Conservation (phyloP, 2,329 filamentous ascomycete genomes). For the Cytospora paraplurivora region DNA sequence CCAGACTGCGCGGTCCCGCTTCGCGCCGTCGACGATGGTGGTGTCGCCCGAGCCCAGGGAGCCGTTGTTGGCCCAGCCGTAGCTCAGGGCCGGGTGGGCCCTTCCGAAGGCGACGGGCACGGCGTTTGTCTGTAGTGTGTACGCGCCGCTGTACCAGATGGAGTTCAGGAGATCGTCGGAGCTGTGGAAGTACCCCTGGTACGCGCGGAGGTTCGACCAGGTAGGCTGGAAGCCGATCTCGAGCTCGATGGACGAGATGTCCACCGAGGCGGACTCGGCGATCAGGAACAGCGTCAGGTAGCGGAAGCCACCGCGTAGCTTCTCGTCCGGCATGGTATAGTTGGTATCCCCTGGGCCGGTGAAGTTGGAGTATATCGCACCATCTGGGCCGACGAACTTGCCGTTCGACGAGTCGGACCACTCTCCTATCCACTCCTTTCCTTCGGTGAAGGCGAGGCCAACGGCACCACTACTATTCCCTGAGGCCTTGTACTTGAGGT, state of each 20-base stretch:
- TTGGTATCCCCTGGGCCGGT: conserved; percentile 37
- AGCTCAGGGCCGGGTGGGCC: conserved; percentile 41
- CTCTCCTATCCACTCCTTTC: conserved; percentile 50
- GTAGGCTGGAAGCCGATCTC: conserved; percentile 45
- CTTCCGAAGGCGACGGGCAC: conserved; percentile 38
- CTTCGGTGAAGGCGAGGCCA: conserved; percentile 51
- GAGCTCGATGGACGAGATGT: conserved; percentile 39
- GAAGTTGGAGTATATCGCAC: conserved; percentile 49
- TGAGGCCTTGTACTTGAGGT: conserved; percentile 50
- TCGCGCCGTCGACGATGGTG: conserved; percentile 52
- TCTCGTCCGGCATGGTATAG: conserved; percentile 44
- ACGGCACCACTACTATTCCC: conserved; percentile 40
- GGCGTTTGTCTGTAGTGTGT: conserved; percentile 45
- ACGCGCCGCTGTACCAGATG: conserved; percentile 55
- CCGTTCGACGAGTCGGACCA: conserved; percentile 52
- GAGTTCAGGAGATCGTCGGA: conserved; percentile 53
- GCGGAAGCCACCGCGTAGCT: conserved; percentile 54
- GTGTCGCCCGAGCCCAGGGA: conserved; percentile 38
- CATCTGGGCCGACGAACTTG: conserved; percentile 46
- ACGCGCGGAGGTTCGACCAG: conserved; percentile 51
- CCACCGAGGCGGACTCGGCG: conserved; percentile 27
- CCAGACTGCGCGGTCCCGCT: conserved; percentile 58
- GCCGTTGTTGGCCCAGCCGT: conserved; percentile 43
- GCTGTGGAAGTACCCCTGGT: conserved; percentile 57
- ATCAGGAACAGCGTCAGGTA: conserved; percentile 51